These are phyloP conservation scores for Cryptomeria japonica DNA, from an alignment of 75 land plant genomes.

Conservation along the genomic window DNA sequence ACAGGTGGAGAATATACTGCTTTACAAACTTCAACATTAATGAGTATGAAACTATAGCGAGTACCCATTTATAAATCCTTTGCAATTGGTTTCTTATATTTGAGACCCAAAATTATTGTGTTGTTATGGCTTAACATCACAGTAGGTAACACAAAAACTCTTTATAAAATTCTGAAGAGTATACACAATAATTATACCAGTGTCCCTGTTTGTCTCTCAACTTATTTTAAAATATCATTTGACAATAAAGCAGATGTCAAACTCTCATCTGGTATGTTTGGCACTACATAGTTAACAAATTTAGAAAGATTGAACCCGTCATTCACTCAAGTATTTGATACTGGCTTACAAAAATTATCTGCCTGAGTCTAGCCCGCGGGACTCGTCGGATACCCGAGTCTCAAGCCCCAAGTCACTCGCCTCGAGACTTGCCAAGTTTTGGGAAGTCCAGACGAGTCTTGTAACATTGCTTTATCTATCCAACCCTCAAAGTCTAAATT, in stretches of 20 bases:
- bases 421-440: too few relatives aligned
- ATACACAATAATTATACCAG: neutral
- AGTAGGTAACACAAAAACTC: neutral
- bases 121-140: neutral
- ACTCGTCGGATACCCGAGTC: too few relatives aligned
- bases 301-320: slow-evolving; percentile 90
- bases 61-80: neutral
- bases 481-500: too few relatives aligned
- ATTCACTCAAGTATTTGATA: slow-evolving; percentile 75
- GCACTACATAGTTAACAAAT: slow-evolving; percentile 61
- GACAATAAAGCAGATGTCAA: neutral
- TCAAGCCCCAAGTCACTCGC: too few relatives aligned
- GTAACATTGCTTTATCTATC: too few relatives aligned
- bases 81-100: too few relatives aligned
- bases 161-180: neutral
- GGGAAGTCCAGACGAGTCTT: too few relatives aligned
- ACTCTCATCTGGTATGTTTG: neutral
- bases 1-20: neutral
- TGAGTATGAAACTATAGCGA: neutral
- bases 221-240: neutral
- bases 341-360: slow-evolving; percentile 66
- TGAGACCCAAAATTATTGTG: too few relatives aligned
- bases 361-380: too few relatives aligned
- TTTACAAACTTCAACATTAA: neutral
- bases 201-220: neutral